Base-by-base conservation (phyloP, 2,329 filamentous ascomycete species). In the Fusarium camptoceras region DNA sequence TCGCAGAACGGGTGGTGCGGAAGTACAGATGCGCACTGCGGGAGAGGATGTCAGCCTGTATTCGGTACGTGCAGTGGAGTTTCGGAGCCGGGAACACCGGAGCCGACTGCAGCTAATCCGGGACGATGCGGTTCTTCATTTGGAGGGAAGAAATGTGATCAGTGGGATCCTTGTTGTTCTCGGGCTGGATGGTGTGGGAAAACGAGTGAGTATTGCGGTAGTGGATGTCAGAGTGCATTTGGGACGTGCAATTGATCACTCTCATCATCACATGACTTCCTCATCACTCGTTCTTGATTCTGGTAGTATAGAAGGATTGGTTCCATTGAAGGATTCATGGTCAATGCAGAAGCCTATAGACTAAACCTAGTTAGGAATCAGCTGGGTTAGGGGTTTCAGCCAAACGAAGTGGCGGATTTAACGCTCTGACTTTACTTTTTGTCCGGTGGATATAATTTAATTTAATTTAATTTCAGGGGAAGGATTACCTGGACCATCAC, bases 11-110 rank as follows among this genome's bases (percentile, higher is more conserved):
- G 71, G 7, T 76, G 74, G 74, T 84, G 83, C 68, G 82, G 83
- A 37, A 74, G 76, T 14, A 80, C 79, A 3, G 73, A 73, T 22
- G 79, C 77, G 16, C 81, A 84, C 66, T 84, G 82, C 74, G 76
- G 75, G 15, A 70, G 70, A 3, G 81, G 81, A 6, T 84, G 82
- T 63, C 82, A 83, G 67, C 66, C 76, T 5, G 71, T 61, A 2
- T 80, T 72, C 27, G 78, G 78, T 1, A 74, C 59, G 6, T 79
- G 77, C 28, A 70, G 61, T 3, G 61, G 56, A 5, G 41, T 48
- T 11, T 58, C 61, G 9, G 70, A 70, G 59, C 73, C 66, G 28
- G 72, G 54, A 5, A 42, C 42, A 5, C 54, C 63, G 42, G 63
- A 47, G 41, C 58, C 64, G 44, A 64, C 62, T 31, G 54, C 22